Conservation (phyloP, 2,329 filamentous ascomycete genomes). For the Hypoxylon sp. region DNA sequence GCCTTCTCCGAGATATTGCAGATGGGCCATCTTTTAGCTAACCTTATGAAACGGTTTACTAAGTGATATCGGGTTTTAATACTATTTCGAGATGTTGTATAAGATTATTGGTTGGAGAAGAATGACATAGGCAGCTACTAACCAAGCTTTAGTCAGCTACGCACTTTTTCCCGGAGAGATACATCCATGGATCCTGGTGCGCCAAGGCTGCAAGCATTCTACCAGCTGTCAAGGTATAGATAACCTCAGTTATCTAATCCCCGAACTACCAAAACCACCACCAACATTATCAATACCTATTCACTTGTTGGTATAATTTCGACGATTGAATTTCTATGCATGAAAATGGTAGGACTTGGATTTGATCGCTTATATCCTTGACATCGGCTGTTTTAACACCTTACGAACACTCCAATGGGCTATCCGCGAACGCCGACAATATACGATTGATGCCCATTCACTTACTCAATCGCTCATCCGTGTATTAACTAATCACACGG, state of each 20-base stretch:
- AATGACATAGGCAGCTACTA: background rate
- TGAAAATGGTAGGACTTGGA: background rate
- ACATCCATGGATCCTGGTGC: background rate
- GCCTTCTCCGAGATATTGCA: constrained; percentile 17
- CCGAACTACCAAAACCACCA: background rate
- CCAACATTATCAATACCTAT: background rate
- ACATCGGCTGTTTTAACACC: background rate
- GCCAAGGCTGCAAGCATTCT: constrained; percentile 17
- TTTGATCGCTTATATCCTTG: background rate
- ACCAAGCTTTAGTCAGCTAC: background rate
- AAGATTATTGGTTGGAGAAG: background rate
- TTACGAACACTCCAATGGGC: background rate
- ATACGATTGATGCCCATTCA: background rate
- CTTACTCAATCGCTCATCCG: background rate
- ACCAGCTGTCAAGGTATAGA: constrained; percentile 1
- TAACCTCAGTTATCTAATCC: background rate
- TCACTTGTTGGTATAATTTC: background rate
- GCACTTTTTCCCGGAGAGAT: background rate
- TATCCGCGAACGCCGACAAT: background rate
- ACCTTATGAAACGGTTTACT: background rate
- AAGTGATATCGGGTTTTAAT: constrained; percentile 1
- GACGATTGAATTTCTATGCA: background rate
- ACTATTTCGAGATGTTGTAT: background rate
- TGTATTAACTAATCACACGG: background rate
- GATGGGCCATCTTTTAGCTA: background rate